Percentiles rank a stretch among this genome's conserved stretches.
Evolutionary conservation across 768 basidiomycete genomes (phyloP).

Genomic region (Russula sp.): DNA sequence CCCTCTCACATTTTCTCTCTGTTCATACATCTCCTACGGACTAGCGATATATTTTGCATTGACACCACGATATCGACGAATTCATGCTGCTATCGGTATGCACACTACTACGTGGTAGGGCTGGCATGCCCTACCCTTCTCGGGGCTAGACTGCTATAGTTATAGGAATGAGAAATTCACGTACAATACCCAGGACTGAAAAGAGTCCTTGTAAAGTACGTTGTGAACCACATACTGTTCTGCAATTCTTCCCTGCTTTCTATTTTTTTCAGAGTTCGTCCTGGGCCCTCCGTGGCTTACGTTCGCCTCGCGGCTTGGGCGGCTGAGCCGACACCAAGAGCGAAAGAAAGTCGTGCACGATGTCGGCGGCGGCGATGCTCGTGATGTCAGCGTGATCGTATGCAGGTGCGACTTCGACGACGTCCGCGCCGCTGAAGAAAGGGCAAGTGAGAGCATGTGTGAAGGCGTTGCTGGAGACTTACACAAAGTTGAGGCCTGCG

Average conservation of each 20-base stretch:
- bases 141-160: neutral
- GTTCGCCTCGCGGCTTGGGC: slow-evolving; percentile 28
- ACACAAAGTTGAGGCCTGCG: slow-evolving; percentile 77
- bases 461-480: slow-evolving; percentile 25
- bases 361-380: slow-evolving; percentile 59
- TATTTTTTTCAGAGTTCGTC: slow-evolving; percentile 29
- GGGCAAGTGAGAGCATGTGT: neutral
- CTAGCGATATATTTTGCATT: neutral
- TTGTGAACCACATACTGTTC: neutral
- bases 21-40: neutral
- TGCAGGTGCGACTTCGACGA: slow-evolving; percentile 70
- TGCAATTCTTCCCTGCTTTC: neutral
- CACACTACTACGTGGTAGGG: neutral
- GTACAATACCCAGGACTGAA: neutral
- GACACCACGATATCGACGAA: slow-evolving; percentile 5
- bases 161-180: neutral
- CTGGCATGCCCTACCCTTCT: neutral
- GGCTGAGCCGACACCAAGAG: slow-evolving; percentile 47
- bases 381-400: slow-evolving; percentile 73
- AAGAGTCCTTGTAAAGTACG: neutral
- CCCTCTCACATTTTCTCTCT: neutral
- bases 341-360: slow-evolving; percentile 64
- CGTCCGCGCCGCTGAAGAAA: slow-evolving; percentile 51
- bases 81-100: neutral
- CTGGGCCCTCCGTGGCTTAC: slow-evolving; percentile 14